phyloP scores from a whole-genome alignment of 176 grass and related monocot genomes.

The Zea luxurians region DNA sequence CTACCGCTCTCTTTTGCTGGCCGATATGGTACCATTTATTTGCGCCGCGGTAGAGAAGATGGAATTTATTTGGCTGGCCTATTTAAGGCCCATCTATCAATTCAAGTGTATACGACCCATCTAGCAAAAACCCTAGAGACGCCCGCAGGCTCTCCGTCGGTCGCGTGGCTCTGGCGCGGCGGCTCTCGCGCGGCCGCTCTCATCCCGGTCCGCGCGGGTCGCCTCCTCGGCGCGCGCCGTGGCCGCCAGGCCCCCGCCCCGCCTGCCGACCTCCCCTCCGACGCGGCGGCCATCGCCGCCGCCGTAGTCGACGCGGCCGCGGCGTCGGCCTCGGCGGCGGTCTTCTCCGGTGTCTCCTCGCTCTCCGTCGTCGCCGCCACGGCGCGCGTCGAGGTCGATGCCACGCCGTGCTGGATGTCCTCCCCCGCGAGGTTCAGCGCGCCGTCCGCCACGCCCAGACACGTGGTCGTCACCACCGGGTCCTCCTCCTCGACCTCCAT shows the following conservation, averaged over 20 bases:
- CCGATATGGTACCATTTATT: too few species aligned
- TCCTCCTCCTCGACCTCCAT: too few species aligned
- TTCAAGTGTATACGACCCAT: too few species aligned
- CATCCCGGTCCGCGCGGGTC: conserved; percentile 40
- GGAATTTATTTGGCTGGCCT: too few species aligned
- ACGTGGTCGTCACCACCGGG: conserved; percentile 37
- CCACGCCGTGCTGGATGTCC: conserved; percentile 34
- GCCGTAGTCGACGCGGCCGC: conserved; percentile 44
- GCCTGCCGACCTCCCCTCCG: conserved; percentile 13
- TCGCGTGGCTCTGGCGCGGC: too few species aligned
- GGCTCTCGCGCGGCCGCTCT: too few species aligned
- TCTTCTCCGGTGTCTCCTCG: conserved; percentile 41
- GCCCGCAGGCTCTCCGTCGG: too few species aligned
- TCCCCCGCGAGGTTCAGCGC: conserved; percentile 42
- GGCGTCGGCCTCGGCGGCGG: conserved; percentile 28
- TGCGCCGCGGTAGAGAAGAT: too few species aligned
- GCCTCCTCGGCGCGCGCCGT: conserved; percentile 41
- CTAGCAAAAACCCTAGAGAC: too few species aligned
- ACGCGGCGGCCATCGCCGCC: conserved; percentile 44
- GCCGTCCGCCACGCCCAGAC: conserved; percentile 36
- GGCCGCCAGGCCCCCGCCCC: conserved; percentile 21
- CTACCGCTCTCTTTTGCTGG: too few species aligned
- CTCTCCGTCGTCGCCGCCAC: conserved; percentile 41
- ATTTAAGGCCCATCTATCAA: too few species aligned
- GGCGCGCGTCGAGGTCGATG: conserved; percentile 20